Conservation (phyloP, 345 rosid species). For the Populus nigra region DNA sequence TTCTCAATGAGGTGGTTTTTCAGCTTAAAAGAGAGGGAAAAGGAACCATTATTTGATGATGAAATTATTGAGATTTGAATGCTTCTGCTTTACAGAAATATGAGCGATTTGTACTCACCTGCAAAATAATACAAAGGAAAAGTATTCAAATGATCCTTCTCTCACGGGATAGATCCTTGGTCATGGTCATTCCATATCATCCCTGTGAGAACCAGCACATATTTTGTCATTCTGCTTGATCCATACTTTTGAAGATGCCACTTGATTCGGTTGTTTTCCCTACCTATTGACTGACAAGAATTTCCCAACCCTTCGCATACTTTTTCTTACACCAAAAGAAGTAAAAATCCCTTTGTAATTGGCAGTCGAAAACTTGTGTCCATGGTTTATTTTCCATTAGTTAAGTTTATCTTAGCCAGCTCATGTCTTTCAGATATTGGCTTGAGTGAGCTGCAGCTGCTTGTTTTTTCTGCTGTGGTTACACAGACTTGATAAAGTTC, state of each 20-base stretch:
- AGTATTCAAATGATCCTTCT: background rate
- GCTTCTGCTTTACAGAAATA: background rate
- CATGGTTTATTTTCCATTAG: background rate
- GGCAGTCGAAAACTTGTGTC: background rate
- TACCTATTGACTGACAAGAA: background rate
- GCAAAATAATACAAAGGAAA: background rate
- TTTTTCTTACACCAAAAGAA: background rate
- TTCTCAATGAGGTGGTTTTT: background rate
- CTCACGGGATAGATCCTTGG: background rate
- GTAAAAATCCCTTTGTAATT: background rate
- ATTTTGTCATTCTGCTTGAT: no score
- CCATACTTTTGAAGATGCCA: no score
- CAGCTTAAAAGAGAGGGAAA: background rate
- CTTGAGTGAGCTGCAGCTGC: background rate
- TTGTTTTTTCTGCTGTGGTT: background rate
- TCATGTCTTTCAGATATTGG: background rate
- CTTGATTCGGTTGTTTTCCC: background rate
- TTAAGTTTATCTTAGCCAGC: background rate
- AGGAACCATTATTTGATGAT: background rate
- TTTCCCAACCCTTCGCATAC: background rate
- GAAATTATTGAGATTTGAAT: background rate
- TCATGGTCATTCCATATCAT: background rate
- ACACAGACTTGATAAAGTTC: no score
- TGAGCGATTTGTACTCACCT: background rate
- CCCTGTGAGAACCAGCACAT: no score